phyloP scores from a whole-genome alignment of 306 rosid species.

The Castanea mollissima region DNA sequence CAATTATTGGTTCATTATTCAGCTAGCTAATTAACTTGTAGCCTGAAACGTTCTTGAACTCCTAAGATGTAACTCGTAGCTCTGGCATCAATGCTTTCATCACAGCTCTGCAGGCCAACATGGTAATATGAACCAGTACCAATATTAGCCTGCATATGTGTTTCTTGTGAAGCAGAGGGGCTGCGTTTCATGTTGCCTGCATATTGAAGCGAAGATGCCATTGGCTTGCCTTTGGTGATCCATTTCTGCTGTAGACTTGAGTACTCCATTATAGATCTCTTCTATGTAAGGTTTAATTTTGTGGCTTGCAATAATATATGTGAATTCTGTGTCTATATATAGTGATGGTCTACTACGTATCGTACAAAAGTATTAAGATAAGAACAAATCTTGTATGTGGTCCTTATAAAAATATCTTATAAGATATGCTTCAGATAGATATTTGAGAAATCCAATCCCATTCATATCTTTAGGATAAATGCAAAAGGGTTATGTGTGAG shows the following conservation, averaged over 20 bases:
- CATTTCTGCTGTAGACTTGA: background rate
- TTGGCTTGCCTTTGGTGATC: background rate
- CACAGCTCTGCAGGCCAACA: background rate
- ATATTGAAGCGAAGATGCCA: background rate
- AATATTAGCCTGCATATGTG: too few species aligned
- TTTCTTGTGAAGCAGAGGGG: background rate
- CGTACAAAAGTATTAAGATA: background rate
- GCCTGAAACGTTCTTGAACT: conserved; percentile 21
- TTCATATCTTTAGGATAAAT: too few species aligned
- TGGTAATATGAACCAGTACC: background rate
- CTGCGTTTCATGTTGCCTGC: background rate
- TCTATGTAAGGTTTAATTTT: background rate
- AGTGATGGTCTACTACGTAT: background rate
- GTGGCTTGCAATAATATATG: background rate
- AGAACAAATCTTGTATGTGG: background rate
- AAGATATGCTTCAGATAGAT: too few species aligned
- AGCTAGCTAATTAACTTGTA: too few species aligned
- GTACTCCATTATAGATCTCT: background rate
- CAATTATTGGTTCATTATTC: too few species aligned
- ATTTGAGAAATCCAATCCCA: too few species aligned
- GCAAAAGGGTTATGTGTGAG: too few species aligned
- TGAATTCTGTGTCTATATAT: background rate
- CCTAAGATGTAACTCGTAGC: conserved; percentile 18
- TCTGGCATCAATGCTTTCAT: conserved; percentile 16
- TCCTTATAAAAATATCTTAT: too few species aligned